A percentile compares a stretch with the other conserved stretches of the same genome.
Conservation (phyloP, 1,284 basidiomycete genomes). For the Ceratobasidium sp. region DNA sequence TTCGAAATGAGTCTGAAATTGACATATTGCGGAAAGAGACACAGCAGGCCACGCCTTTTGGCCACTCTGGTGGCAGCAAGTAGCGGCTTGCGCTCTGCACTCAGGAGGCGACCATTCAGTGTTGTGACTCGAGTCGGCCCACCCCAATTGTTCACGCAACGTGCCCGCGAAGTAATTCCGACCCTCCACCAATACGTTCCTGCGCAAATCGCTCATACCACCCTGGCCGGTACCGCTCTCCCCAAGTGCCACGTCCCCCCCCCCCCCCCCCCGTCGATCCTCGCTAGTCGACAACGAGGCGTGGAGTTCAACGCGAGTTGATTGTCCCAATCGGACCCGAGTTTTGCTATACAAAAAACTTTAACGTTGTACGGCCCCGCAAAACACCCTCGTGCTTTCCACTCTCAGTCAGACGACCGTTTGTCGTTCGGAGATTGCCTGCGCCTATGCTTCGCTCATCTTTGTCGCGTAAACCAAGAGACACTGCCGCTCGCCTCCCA, state of each 20-base stretch:
- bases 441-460: too few species aligned
- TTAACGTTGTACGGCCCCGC: background rate
- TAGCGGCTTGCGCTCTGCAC: too few species aligned
- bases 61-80: background rate
- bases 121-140: too few species aligned
- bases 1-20: background rate
- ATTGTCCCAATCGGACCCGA: background rate
- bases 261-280: background rate
- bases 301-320: background rate
- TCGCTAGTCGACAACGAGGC: background rate
- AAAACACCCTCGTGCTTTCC: background rate
- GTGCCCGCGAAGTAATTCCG: too few species aligned
- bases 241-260: background rate
- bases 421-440: background rate
- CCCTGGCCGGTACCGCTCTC: background rate
- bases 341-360: background rate
- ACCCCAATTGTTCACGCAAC: too few species aligned
- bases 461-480: too few species aligned
- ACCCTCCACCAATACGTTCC: background rate
- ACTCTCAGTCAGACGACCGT: background rate
- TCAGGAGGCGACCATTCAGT: too few species aligned
- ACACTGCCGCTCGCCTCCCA: background rate
- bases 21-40: background rate
- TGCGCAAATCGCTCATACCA: background rate
- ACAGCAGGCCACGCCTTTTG: background rate